A percentile compares a stretch with the other conserved stretches of the same genome.
phyloP scores from a whole-genome alignment of 1,139 yeast species.

The Candida neerlandica region DNA sequence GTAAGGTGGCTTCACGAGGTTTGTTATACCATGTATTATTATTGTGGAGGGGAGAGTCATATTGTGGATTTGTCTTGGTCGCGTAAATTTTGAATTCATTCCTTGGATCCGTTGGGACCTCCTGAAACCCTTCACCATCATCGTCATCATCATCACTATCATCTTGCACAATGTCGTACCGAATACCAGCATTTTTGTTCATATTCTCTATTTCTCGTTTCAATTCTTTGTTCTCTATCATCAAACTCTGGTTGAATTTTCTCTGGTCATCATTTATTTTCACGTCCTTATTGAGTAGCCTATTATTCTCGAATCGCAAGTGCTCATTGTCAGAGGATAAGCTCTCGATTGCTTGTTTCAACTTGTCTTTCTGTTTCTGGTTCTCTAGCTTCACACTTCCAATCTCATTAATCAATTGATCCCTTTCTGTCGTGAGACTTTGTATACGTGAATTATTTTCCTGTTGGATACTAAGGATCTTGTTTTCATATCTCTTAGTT shows the following conservation, averaged over 20 bases:
- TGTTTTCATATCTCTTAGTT: slow-evolving; percentile 3
- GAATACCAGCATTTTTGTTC: background rate
- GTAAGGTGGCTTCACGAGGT: background rate
- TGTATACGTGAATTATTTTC: background rate
- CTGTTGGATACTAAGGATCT: background rate
- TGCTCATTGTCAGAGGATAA: background rate
- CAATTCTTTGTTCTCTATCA: slow-evolving; percentile 3
- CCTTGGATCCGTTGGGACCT: background rate
- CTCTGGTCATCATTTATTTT: background rate
- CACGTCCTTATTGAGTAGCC: background rate
- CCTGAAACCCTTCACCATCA: background rate
- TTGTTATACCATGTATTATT: background rate
- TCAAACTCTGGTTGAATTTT: background rate
- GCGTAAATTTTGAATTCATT: background rate
- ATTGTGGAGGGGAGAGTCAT: background rate
- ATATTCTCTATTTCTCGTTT: background rate
- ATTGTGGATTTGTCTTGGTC: background rate
- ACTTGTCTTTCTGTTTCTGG: background rate
- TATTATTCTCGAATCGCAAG: background rate
- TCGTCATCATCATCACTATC: slow-evolving; percentile 4
- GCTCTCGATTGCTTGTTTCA: background rate
- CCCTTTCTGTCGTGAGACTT: background rate
- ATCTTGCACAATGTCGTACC: slow-evolving; percentile 2
- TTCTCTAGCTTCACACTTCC: background rate
- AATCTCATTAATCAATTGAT: background rate